These are phyloP conservation scores for Diplodia intermedia DNA, from an alignment of 2,329 filamentous ascomycete species.

Conservation along the genomic window DNA sequence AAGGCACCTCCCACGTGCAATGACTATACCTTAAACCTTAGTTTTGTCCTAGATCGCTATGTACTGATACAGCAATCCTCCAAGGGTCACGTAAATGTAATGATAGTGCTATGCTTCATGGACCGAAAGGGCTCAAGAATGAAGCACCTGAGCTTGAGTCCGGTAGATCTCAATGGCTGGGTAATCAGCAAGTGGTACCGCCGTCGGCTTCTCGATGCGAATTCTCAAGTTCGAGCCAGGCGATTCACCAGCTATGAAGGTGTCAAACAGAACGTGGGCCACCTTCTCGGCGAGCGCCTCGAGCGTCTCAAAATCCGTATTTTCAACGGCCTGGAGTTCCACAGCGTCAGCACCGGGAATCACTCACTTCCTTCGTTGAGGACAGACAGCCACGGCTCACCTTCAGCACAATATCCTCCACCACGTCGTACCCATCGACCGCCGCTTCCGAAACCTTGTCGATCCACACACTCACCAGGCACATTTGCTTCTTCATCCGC, in stretches of 20 bases:
- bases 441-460: constrained; percentile 56
- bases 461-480: constrained; percentile 68
- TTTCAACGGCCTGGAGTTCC: constrained; percentile 48
- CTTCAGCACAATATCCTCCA: constrained; percentile 68
- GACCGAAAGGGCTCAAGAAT: too few relatives aligned
- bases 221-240: constrained; percentile 64
- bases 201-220: constrained; percentile 73
- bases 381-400: constrained; percentile 52
- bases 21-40: too few relatives aligned
- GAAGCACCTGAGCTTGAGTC: constrained; percentile 13
- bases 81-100: too few relatives aligned
- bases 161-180: constrained; percentile 68
- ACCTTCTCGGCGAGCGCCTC: constrained; percentile 52
- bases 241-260: constrained; percentile 44
- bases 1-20: too few relatives aligned
- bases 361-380: not conserved
- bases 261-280: constrained; percentile 51
- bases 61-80: too few relatives aligned
- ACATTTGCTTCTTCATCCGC: constrained; percentile 68
- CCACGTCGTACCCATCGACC: constrained; percentile 60
- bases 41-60: too few relatives aligned
- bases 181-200: constrained; percentile 74
- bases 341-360: not conserved
- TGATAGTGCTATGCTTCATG: too few relatives aligned
- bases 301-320: constrained; percentile 56